Base-by-base conservation (phyloP, 2,329 filamentous ascomycete species). In the Sclerotinia glacialis region DNA sequence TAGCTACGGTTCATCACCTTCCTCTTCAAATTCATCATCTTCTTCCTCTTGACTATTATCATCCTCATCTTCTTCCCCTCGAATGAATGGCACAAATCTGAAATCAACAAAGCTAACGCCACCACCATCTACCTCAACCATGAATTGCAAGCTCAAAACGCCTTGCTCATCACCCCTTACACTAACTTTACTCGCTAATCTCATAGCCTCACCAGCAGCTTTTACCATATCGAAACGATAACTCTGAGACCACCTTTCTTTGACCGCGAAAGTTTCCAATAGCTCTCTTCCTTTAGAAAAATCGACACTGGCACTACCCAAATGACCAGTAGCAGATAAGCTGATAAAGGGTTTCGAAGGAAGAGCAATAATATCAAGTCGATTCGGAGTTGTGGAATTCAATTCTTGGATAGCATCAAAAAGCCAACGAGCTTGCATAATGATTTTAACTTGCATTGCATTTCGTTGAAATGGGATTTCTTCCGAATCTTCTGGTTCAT, bases 61-160 rank as follows among this genome's bases (percentile, higher is more conserved):
- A 18, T 70, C 71, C 18, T 72, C 71, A 26, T 84, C 82, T 37
- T 87, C 87, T 52, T 90, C 85, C 28, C 85, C 84, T 21, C 83
- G 82, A 65, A 87, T 81, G 67, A 89, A 88, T 21, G 92, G 91
- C 67, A 96, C 88, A 75, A 95, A 92, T 26, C 90, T 83, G 77
- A 94, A 96, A 77, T 95, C 91, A 31, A 95, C 83, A 78, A 94
- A 96, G 72, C 87, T 91, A 49, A 87, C 81, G 31, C 83, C 82
- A 6, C 85, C 84, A 8, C 85, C 85, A 69, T 95, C 92, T 52
- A 93, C 83, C 76, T 97, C 92, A 21, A 99, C 89, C 90, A 99
- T 95, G 74, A 98, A 97, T 76, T 99, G 95, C 76, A 98, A 80
- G 78, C 92, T 97, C 70, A 99, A 78, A 40, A 99, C 94, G 0